phyloP scores from a whole-genome alignment of 768 basidiomycete species.

The Kockovaella imperatae region DNA sequence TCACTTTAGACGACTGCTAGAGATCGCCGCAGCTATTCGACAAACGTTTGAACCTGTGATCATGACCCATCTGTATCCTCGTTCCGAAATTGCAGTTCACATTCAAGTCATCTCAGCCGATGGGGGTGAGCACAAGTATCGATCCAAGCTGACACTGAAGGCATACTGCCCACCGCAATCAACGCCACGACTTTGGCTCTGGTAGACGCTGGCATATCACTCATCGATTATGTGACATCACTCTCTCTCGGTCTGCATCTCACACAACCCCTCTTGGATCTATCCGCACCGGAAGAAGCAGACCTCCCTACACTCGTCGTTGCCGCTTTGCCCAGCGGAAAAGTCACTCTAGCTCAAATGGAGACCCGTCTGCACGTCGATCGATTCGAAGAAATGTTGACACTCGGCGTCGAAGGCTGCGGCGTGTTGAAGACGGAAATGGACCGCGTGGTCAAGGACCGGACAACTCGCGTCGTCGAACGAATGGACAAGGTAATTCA shows the following conservation, averaged over 20 bases:
- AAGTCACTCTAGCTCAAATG: slow-evolving; percentile 80
- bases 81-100: slow-evolving; percentile 88
- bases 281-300: slow-evolving; percentile 80
- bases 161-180: slow-evolving; percentile 79
- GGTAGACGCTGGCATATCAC: slow-evolving; percentile 78
- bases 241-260: slow-evolving; percentile 78
- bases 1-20: slow-evolving; percentile 64
- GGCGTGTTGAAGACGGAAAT: slow-evolving; percentile 53
- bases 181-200: slow-evolving; percentile 92
- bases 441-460: slow-evolving; percentile 59
- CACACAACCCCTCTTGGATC: slow-evolving; percentile 65
- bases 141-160: slow-evolving; percentile 36
- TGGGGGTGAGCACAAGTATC: slow-evolving; percentile 50
- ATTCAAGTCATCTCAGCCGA: slow-evolving; percentile 91
- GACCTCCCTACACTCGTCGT: slow-evolving; percentile 82
- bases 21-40: slow-evolving; percentile 77
- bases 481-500: slow-evolving; percentile 49
- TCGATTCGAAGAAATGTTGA: slow-evolving; percentile 51
- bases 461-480: slow-evolving; percentile 58
- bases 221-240: slow-evolving; percentile 84
- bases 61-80: slow-evolving; percentile 80
- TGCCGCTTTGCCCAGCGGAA: slow-evolving; percentile 79
- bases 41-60: slow-evolving; percentile 95
- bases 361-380: slow-evolving; percentile 91
- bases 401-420: background rate